These are phyloP conservation scores for Jasminum sambac DNA, from an alignment of 257 asterid species.

Conservation along the genomic window DNA sequence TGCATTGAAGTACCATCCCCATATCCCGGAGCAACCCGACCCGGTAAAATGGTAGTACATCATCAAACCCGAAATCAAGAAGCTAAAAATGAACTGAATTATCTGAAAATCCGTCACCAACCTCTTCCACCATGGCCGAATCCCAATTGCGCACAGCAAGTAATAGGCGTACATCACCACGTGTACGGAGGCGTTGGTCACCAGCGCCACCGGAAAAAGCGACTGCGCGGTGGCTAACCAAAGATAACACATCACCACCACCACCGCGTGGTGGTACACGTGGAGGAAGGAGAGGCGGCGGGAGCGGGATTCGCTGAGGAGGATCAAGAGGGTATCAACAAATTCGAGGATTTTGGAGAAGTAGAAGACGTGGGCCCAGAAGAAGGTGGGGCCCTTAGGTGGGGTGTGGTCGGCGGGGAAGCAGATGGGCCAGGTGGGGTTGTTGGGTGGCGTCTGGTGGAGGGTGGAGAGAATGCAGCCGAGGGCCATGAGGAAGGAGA, in stretches of 20 bases:
- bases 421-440: constrained; percentile 70
- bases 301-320: constrained; percentile 46
- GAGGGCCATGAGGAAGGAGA: constrained; percentile 73
- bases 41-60: constrained; percentile 60
- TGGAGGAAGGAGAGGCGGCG: constrained; percentile 83
- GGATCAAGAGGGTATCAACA: constrained; percentile 65
- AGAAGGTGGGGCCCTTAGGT: constrained; percentile 68
- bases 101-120: constrained; percentile 80
- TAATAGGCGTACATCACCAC: constrained; percentile 91
- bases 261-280: constrained; percentile 90
- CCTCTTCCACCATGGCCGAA: constrained; percentile 86
- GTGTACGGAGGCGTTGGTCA: constrained; percentile 84
- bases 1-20: constrained; percentile 89
- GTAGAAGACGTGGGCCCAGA: constrained; percentile 91
- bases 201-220: constrained; percentile 85
- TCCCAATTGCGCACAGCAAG: constrained; percentile 61
- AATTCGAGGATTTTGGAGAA: constrained; percentile 84
- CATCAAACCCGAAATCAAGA: constrained; percentile 73
- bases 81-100: constrained; percentile 76
- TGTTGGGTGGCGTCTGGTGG: constrained; percentile 56
- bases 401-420: constrained; percentile 62
- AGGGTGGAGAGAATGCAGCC: constrained; percentile 70
- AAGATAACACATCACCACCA: constrained; percentile 73
- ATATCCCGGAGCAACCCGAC: constrained; percentile 79
- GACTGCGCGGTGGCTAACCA: constrained; percentile 78